Base-by-base conservation (phyloP, 2,329 filamentous ascomycete species). In the Cercospora nicotianae region DNA sequence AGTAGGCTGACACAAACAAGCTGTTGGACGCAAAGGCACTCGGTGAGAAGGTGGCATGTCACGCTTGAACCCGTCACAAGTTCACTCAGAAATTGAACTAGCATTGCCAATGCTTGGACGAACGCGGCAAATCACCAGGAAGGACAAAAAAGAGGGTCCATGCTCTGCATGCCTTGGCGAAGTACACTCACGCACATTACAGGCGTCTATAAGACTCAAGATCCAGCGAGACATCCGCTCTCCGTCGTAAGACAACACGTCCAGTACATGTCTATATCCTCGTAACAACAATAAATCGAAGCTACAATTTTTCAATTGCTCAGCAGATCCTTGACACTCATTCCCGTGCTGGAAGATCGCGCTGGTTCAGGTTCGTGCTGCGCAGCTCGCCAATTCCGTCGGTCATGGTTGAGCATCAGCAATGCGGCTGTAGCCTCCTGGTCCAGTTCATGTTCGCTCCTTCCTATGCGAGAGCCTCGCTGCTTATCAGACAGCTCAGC, bases 361-460 rank as follows among this genome's bases (percentile, higher is more conserved):
- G 42, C 66, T 48, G 28, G 30, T 36, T 65, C 66, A 9, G 67
- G 64, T 68, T 72, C 68, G 12, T 64, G 66, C 20, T 66, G 66
- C 28, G 70, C 65, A 61, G 65, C 73, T 67, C 72, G 75, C 81
- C 82, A 83, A 65, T 76, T 80, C 12, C 69, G 48, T 53, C 92
- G 87, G 77, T 95, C 93, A 64, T 85, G 88, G 72, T 94, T 96
- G 67, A 97, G 82, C 93, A 97, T 96, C 77, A 97, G 80, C 73
- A 97, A 79, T 3, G 93, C 94, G 12, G 92, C 90, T 7, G 93
- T 95, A 1, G 93, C 94, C 78, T 95, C 92, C 69, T 93, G 90
- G 53, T 85, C 83, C 31, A 82, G 78, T 73, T 81, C 73, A 58
- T 78, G 69, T 55, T 78, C 75, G 23, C 69, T 76, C 20, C 74